Evolutionary conservation across 176 grass and related monocot species (phyloP), one percentile per base, ranked within the genome.

Genomic region (Oryza meridionalis): DNA sequence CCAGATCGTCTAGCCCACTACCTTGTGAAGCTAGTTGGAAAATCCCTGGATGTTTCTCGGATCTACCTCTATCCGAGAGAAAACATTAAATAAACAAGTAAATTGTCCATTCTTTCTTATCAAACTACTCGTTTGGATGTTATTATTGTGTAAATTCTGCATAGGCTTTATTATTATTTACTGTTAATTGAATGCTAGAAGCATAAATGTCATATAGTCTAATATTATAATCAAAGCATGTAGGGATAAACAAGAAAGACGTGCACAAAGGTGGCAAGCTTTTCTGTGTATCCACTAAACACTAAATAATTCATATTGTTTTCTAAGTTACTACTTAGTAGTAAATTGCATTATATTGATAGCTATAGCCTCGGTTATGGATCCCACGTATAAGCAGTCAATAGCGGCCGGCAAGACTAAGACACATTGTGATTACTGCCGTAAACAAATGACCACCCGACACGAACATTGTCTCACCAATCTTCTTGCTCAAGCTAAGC

Each of bases 381-480:
- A 81, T 75, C 78, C 61, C 70, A 81, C 70, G 63, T 59, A 59
- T 69, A 59, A 35, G 15, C 24, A 9, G 63, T 32, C 77, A 67
- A 25, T 26, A 58, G n/a, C 63, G 21, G 45, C 58, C 44, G 67
- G 76, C 69, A 79, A 73, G 86, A 42, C 15, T 13, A 40, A 3
- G 17, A 78, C 65, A 88, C 67, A 77, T 29, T 71, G 49, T 16
- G 9, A 68, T 24, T n/a, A 33, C 59, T 45, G 61, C 51, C 51
- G 16, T 46, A 15, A 76, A 77, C 50, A 66, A 44, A 62, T 82
- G 80, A 88, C 53, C 43, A 8, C 16, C 74, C 73, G 80, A 88
- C 80, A 83, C 53, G 73, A 78, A 42, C 42, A 4, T 64, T 65
- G 42, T 82, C 53, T 42, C 73, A 24, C 61, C 74, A 9, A 77